Conservation (phyloP, 2,329 filamentous ascomycete genomes). For the Claviceps lovelessii region DNA sequence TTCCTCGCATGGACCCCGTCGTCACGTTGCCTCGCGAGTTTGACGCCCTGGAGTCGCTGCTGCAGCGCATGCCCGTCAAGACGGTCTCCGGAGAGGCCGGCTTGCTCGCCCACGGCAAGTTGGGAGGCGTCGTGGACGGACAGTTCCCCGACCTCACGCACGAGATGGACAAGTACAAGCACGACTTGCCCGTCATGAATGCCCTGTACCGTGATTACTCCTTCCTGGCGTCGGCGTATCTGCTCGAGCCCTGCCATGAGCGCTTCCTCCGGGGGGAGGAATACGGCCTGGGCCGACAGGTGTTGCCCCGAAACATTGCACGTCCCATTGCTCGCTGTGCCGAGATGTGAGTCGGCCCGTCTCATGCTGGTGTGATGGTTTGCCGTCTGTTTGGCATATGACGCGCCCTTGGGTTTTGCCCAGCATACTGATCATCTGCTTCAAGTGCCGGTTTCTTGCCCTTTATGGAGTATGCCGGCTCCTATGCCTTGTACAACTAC, state of each 20-base stretch:
- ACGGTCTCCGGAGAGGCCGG: conserved; percentile 60
- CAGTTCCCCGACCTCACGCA: conserved; percentile 64
- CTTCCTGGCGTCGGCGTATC: conserved; percentile 76
- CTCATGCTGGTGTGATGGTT: neutral
- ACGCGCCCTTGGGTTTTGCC: too few species aligned
- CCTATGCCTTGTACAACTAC: conserved; percentile 57
- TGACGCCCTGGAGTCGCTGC: conserved; percentile 53
- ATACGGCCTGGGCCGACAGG: conserved; percentile 65
- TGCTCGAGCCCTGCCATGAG: conserved; percentile 83
- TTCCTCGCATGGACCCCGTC: conserved; percentile 52
- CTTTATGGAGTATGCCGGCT: conserved; percentile 75
- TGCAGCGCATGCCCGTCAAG: conserved; percentile 66
- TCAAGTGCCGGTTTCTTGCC: conserved; percentile 62
- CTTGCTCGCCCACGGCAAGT: conserved; percentile 56
- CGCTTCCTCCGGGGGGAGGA: conserved; percentile 53
- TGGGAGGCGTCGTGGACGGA: conserved; percentile 61
- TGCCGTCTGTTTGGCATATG: too few species aligned
- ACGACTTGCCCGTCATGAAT: conserved; percentile 67
- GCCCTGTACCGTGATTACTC: conserved; percentile 85
- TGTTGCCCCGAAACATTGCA: conserved; percentile 61
- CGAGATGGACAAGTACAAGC: conserved; percentile 55
- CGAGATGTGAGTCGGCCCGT: conserved; percentile 52
- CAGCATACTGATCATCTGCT: neutral
- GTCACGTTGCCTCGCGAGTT: conserved; percentile 59
- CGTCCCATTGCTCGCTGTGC: conserved; percentile 72